A percentile compares a stretch with the other conserved stretches of the same genome.
Evolutionary conservation across 495 filamentous ascomycete species (phyloP).

Genomic region (Xylaria palmicola): DNA sequence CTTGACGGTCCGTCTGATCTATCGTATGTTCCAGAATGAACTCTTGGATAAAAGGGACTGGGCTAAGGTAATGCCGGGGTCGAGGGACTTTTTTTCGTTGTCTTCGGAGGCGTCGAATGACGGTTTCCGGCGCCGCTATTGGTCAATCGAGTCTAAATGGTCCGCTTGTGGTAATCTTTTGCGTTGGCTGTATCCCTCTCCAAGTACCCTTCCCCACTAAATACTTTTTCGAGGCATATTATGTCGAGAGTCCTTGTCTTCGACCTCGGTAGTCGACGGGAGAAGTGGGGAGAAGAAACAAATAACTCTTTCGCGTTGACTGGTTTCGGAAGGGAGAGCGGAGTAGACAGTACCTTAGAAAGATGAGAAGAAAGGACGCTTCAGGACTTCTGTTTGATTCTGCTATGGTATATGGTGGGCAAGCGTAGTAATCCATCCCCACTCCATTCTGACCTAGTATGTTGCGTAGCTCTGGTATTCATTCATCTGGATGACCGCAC

Average conservation of each 20-base stretch:
- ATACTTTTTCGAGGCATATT: too few species aligned
- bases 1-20: too few species aligned
- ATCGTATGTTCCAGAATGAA: not conserved
- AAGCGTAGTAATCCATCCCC: not conserved
- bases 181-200: conserved; percentile 5
- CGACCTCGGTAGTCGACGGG: too few species aligned
- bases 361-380: not conserved
- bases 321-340: not conserved
- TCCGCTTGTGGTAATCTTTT: conserved; percentile 20
- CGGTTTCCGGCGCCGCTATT: not conserved
- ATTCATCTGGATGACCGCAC: not conserved
- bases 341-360: not conserved
- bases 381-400: not conserved
- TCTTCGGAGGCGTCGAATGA: not conserved
- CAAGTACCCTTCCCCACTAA: conserved; percentile 15
- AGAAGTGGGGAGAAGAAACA: not conserved
- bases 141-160: conserved; percentile 12
- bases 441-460: not conserved
- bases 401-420: not conserved
- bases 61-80: conserved; percentile 8
- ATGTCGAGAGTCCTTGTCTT: too few species aligned
- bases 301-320: not conserved
- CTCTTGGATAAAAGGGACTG: not conserved
- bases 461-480: not conserved
- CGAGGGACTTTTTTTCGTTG: conserved; percentile 14